A percentile compares a stretch with the other conserved stretches of the same genome.
These are phyloP conservation scores for Candida sanyaensis DNA, from an alignment of 1,139 yeast species.

Conservation along the genomic window DNA sequence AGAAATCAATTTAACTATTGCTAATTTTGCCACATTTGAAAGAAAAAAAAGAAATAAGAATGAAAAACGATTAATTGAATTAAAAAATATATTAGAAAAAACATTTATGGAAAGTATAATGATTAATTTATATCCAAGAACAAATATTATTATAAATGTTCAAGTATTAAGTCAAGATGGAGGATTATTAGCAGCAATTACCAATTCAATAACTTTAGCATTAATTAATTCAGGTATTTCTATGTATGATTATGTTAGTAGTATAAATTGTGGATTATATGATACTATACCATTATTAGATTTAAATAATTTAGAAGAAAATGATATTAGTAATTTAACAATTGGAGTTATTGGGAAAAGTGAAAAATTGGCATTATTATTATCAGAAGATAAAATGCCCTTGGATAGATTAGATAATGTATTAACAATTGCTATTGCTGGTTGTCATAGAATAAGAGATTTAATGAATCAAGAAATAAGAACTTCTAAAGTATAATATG, in stretches of 20 bases:
- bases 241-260: slow-evolving; percentile 86
- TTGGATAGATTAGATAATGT: slow-evolving; percentile 77
- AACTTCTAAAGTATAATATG: slow-evolving; percentile 13
- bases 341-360: slow-evolving; percentile 83
- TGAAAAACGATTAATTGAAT: slow-evolving; percentile 75
- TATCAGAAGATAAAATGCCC: slow-evolving; percentile 82
- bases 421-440: slow-evolving; percentile 86
- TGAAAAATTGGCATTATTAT: slow-evolving; percentile 75
- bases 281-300: slow-evolving; percentile 80
- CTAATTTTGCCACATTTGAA: slow-evolving; percentile 80
- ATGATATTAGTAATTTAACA: slow-evolving; percentile 77
- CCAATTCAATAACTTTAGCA: slow-evolving; percentile 89
- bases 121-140: slow-evolving; percentile 76
- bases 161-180: slow-evolving; percentile 92
- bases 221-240: slow-evolving; percentile 94
- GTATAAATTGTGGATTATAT: slow-evolving; percentile 77
- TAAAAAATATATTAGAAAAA: slow-evolving; percentile 71
- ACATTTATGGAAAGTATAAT: slow-evolving; percentile 82
- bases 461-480: slow-evolving; percentile 87
- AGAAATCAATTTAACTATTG: slow-evolving; percentile 65
- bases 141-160: slow-evolving; percentile 69
- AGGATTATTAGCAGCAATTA: slow-evolving; percentile 74
- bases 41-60: slow-evolving; percentile 65
- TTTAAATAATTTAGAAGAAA: slow-evolving; percentile 79
- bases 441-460: slow-evolving; percentile 78